Percentiles rank a stretch among this genome's conserved stretches.
Evolutionary conservation across 257 asterid species (phyloP).

Genomic region (Jacaranda mimosifolia): DNA sequence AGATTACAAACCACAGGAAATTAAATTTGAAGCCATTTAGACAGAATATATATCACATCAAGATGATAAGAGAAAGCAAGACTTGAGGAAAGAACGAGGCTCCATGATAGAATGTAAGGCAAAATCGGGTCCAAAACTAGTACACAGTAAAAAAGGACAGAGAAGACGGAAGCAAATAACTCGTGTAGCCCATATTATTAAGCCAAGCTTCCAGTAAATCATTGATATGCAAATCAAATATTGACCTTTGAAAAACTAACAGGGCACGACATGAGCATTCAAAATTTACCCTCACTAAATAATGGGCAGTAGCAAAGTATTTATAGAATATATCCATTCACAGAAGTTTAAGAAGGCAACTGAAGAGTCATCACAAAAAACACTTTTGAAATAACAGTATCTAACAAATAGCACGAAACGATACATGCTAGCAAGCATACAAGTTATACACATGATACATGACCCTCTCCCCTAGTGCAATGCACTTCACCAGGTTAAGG

Average conservation of each 20-base stretch:
- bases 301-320: too few relatives aligned
- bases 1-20: neutral
- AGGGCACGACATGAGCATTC: neutral
- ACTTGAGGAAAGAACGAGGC: neutral
- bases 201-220: neutral
- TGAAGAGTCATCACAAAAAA: neutral
- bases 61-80: neutral
- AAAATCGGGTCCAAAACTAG: neutral
- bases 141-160: neutral
- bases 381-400: neutral
- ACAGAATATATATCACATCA: neutral
- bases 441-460: neutral
- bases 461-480: constrained; percentile 10
- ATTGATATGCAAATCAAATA: neutral
- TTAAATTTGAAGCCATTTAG: neutral
- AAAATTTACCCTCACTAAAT: neutral
- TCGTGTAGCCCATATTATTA: neutral
- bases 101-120: neutral
- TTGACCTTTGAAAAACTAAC: too few relatives aligned
- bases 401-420: constrained; percentile 4
- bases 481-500: constrained; percentile 22
- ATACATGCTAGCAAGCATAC: neutral
- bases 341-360: constrained; percentile 2
- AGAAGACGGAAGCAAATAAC: neutral
- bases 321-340: neutral